A percentile compares a stretch with the other conserved stretches of the same genome.
Conservation (phyloP, 768 basidiomycete genomes). For the Termitomyces bulborhizus region DNA sequence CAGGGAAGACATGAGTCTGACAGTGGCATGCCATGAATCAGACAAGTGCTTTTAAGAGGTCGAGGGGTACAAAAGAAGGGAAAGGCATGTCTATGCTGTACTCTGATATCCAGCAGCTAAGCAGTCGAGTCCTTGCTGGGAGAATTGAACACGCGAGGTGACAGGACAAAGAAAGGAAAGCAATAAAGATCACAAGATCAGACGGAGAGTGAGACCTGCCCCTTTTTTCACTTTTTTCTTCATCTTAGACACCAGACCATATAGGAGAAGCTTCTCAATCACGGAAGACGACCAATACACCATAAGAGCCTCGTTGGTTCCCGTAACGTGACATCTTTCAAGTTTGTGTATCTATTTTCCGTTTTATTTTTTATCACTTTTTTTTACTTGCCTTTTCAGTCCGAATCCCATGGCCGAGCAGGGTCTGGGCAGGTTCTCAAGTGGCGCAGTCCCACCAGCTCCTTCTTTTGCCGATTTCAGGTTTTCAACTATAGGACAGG, state of each 20-base stretch:
- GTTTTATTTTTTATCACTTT: background rate
- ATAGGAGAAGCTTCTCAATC: background rate
- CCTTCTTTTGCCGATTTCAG: conserved; percentile 36
- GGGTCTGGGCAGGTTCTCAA: background rate
- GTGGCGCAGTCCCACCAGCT: conserved; percentile 23
- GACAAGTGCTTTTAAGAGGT: background rate
- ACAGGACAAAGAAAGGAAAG: background rate
- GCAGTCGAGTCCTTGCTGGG: conserved; percentile 1
- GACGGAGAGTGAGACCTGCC: background rate
- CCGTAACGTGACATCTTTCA: background rate
- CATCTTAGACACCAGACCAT: background rate
- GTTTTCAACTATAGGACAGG: conserved; percentile 49
- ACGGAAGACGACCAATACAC: background rate
- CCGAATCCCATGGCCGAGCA: background rate
- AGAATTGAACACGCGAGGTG: background rate
- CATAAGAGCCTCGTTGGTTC: no score
- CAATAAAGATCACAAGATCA: conserved; percentile 1
- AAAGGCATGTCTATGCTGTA: background rate
- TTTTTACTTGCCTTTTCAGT: background rate
- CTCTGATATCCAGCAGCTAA: background rate
- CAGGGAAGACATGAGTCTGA: conserved; percentile 3
- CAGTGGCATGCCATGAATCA: background rate
- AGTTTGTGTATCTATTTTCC: background rate
- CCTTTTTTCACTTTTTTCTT: background rate
- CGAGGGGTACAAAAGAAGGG: background rate